Conservation (phyloP, 495 filamentous ascomycete genomes). For the Thermothielavioides terrestris region DNA sequence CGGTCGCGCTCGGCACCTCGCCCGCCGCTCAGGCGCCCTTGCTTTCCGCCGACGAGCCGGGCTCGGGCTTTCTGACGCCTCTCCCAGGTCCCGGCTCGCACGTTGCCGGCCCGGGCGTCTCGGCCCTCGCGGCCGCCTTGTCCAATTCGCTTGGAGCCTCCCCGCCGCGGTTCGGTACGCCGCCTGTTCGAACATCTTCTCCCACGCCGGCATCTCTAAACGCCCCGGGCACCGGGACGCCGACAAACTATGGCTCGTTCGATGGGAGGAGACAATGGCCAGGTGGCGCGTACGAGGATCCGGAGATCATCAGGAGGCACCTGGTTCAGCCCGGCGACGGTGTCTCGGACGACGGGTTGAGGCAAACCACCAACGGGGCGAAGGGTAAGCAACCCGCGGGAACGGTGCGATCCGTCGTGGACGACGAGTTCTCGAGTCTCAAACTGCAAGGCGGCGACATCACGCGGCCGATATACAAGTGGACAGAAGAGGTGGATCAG, state of each 20-base stretch:
- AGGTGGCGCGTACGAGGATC: slow-evolving; percentile 59
- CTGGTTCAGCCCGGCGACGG: slow-evolving; percentile 58
- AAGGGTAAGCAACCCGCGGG: slow-evolving; percentile 42
- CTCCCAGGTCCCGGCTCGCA: slow-evolving; percentile 45
- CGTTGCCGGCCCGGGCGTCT: slow-evolving; percentile 58
- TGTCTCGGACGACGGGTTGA: slow-evolving; percentile 29
- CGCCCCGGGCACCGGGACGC: slow-evolving; percentile 40
- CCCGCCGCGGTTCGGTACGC: slow-evolving; percentile 54
- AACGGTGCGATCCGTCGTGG: slow-evolving; percentile 32
- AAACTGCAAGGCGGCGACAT: slow-evolving; percentile 89
- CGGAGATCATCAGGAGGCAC: slow-evolving; percentile 73
- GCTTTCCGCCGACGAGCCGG: slow-evolving; percentile 18
- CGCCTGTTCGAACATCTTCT: slow-evolving; percentile 34
- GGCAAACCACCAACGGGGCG: slow-evolving; percentile 31
- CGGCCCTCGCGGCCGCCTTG: slow-evolving; percentile 67
- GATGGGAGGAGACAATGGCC: slow-evolving; percentile 47
- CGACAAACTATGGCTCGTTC: slow-evolving; percentile 73
- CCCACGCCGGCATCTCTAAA: slow-evolving; percentile 33
- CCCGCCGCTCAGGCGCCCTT: background rate
- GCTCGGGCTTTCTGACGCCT: slow-evolving; percentile 35
- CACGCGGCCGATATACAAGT: slow-evolving; percentile 86
- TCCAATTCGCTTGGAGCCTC: slow-evolving; percentile 54
- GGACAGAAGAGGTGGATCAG: slow-evolving; percentile 73
- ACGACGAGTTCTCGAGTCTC: slow-evolving; percentile 78
- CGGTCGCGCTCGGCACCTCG: slow-evolving; percentile 34